Evolutionary conservation across 495 filamentous ascomycete genomes (phyloP), one percentile per base, ranked within the genome.

Genomic region (Penicillium silybi): DNA sequence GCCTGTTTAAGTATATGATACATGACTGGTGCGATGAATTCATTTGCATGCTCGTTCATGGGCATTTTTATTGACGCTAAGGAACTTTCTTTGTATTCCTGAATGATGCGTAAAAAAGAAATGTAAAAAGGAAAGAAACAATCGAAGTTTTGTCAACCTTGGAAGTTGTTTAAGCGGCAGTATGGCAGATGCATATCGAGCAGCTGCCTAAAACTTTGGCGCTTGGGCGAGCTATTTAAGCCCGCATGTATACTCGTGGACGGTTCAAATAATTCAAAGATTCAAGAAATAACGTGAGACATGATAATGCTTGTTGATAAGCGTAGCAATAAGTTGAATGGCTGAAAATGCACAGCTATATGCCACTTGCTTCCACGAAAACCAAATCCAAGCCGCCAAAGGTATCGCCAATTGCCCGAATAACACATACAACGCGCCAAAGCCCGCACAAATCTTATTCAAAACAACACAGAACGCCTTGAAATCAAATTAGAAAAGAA

Each of bases 391-490:
- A 52, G 54, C 54, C 45, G 27, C 46, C 48, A 41, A 52, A 52
- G 54, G 49, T 60, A 61, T 61, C 44, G 46, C 43, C 52, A 39
- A 20, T 32, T 27, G 35, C 23, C 51, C 22, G 17, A 54, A 41
- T 22, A 50, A 46, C 5, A 46, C 37, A 56, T 46, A 41, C 38
- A 51, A 57, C 54, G 53, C 53, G 54, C 44, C 53, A 51, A 49
- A 44, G 37, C 26, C 44, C 10, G 43, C 26, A 19, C 17, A 42
- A 38, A 25, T 50, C 45, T 45, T 17, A 48, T 34, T 29, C 46
- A 43, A 29, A 56, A 57, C 50, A 56, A 57, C 50, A 39, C 54
- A 38, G 27, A 53, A 59, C 53, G 39, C 54, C 57, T 35, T 19
- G 10, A 32, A 13, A 32, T 32, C n/a, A 45, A 49, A 53, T 44